Evolutionary conservation across 768 basidiomycete genomes (phyloP).

Genomic region (Calocera cornea): DNA sequence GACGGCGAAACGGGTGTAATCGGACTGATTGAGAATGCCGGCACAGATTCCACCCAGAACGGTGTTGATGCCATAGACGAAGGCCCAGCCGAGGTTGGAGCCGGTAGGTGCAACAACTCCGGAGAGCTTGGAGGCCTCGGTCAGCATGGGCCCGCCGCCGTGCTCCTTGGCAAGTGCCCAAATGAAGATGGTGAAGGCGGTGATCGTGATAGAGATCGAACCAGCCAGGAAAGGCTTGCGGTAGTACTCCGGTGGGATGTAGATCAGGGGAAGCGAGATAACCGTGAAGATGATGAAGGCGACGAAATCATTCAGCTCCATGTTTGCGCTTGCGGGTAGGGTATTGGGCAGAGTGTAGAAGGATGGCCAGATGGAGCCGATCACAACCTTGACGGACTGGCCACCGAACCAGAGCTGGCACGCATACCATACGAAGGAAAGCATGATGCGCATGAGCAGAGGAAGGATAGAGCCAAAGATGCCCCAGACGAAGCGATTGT

Average conservation of each 20-base stretch:
- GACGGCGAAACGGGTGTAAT: slow-evolving; percentile 19
- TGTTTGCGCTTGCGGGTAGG: slow-evolving; percentile 14
- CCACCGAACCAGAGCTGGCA: slow-evolving; percentile 18
- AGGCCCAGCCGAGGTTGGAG: slow-evolving; percentile 18
- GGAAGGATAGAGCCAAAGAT: slow-evolving; percentile 13
- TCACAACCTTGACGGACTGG: slow-evolving; percentile 17
- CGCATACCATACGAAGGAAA: slow-evolving; percentile 11
- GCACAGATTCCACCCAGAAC: slow-evolving; percentile 13
- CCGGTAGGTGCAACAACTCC: slow-evolving; percentile 15
- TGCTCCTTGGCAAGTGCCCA: slow-evolving; percentile 13
- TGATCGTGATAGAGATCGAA: slow-evolving; percentile 14
- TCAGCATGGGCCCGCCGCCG: slow-evolving; percentile 18
- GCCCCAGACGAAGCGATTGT: slow-evolving; percentile 20
- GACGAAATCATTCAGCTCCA: slow-evolving; percentile 19
- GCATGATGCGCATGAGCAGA: slow-evolving; percentile 9
- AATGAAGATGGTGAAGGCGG: slow-evolving; percentile 16
- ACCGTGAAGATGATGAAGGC: slow-evolving; percentile 18
- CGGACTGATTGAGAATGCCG: slow-evolving; percentile 18
- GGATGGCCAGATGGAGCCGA: slow-evolving; percentile 12
- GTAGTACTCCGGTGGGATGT: slow-evolving; percentile 19
- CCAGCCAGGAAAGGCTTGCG: slow-evolving; percentile 17
- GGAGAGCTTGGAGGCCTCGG: slow-evolving; percentile 9
- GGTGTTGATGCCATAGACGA: slow-evolving; percentile 17
- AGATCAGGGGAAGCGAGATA: slow-evolving; percentile 15
- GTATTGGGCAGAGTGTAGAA: slow-evolving; percentile 19